Conservation (phyloP, 352 stramenopile species). For the Pythium phragmiticola region DNA sequence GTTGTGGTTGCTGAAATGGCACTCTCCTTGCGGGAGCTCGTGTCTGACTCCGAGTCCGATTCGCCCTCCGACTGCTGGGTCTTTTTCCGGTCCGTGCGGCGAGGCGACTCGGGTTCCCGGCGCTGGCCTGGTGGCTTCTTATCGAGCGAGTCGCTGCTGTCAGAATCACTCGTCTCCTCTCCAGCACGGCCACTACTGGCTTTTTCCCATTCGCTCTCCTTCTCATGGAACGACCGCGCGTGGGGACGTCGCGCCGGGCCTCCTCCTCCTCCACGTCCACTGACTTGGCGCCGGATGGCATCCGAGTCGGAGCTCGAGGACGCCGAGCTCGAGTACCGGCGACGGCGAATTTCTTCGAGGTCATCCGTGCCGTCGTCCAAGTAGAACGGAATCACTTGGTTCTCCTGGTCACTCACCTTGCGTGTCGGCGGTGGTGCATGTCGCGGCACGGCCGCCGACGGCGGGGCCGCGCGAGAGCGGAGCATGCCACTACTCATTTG, state of each 20-base stretch:
- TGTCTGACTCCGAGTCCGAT: neutral
- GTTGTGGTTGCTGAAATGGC: constrained; percentile 22
- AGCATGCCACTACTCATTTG: constrained; percentile 4
- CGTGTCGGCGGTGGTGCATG: neutral
- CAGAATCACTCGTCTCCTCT: constrained; percentile 13
- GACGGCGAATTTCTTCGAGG: constrained; percentile 36
- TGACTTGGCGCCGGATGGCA: neutral
- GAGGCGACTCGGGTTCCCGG: constrained; percentile 31
- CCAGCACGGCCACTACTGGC: constrained; percentile 25
- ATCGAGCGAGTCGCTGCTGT: constrained; percentile 10
- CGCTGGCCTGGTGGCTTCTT: neutral
- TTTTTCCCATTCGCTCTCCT: constrained; percentile 47
- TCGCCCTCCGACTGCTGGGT: constrained; percentile 19
- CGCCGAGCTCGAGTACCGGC: constrained; percentile 35
- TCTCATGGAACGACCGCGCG: neutral
- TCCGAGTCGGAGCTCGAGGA: constrained; percentile 24
- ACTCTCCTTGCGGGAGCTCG: constrained; percentile 10
- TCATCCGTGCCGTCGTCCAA: constrained; percentile 48
- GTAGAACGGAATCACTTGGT: constrained; percentile 62
- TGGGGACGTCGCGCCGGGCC: neutral
- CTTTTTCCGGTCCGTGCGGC: constrained; percentile 37
- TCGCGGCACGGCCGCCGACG: neutral
- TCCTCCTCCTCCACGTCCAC: neutral
- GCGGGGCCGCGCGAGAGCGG: neutral
- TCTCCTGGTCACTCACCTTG: constrained; percentile 26